Evolutionary conservation across 164 flowering plant species (phyloP).

Genomic region (Dillenia suffruticosa): DNA sequence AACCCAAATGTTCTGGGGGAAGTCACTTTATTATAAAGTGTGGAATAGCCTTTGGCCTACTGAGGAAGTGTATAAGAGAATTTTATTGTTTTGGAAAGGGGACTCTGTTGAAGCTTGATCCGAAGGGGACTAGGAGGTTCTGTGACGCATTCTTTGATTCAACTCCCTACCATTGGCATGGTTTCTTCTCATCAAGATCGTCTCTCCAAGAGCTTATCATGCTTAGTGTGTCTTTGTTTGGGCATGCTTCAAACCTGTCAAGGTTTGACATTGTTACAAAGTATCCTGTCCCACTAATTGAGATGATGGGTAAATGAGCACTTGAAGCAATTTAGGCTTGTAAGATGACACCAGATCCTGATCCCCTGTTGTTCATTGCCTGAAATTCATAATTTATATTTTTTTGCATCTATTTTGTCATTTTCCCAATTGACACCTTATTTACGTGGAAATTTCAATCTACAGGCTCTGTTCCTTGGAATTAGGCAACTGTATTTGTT

Average conservation of each 20-base stretch:
- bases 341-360: background rate
- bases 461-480: too few species aligned
- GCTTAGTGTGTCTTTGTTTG: conserved; percentile 48
- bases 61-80: conserved; percentile 44
- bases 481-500: too few species aligned
- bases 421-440: too few species aligned
- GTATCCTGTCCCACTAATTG: conserved; percentile 56
- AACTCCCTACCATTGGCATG: conserved; percentile 58
- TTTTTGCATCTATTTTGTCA: background rate
- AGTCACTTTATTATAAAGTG: conserved; percentile 32
- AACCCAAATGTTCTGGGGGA: conserved; percentile 71
- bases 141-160: conserved; percentile 75
- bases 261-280: conserved; percentile 65
- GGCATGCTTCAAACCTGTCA: conserved; percentile 44
- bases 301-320: conserved; percentile 57
- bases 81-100: conserved; percentile 77
- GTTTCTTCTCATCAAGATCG: conserved; percentile 49
- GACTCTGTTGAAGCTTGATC: conserved; percentile 67
- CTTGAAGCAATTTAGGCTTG: conserved; percentile 29
- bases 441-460: too few species aligned
- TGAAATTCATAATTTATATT: background rate
- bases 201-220: conserved; percentile 42
- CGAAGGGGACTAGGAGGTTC: conserved; percentile 60
- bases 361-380: background rate
- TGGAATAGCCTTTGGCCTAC: conserved; percentile 72